These are phyloP conservation scores for Penicillium riverlandense DNA, from an alignment of 495 filamentous ascomycete species.

Conservation along the genomic window DNA sequence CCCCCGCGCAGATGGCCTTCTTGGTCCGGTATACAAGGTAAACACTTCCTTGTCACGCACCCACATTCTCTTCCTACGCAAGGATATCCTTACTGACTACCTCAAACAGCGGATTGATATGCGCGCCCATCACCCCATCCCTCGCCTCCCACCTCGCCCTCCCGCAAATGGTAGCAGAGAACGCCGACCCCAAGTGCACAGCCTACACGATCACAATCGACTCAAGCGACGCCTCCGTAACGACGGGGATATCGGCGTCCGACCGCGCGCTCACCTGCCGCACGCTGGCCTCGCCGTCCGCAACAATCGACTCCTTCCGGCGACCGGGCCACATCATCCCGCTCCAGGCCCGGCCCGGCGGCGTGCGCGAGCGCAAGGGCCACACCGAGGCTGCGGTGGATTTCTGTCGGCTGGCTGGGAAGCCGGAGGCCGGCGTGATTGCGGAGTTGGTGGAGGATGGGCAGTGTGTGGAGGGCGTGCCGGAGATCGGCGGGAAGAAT, in stretches of 20 bases:
- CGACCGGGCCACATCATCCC: constrained; percentile 90
- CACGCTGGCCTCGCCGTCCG: constrained; percentile 61
- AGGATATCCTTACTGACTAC: too few relatives aligned
- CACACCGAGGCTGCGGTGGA: constrained; percentile 93
- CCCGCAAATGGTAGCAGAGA: constrained; percentile 82
- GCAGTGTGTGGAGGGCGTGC: constrained; percentile 50
- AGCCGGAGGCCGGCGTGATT: constrained; percentile 70
- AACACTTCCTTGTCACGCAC: constrained; percentile 1
- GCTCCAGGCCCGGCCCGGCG: constrained; percentile 70
- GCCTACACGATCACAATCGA: constrained; percentile 90
- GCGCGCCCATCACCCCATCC: constrained; percentile 67
- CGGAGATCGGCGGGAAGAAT: constrained; percentile 50
- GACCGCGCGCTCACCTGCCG: constrained; percentile 80
- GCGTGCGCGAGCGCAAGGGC: constrained; percentile 68
- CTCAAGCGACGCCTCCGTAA: constrained; percentile 60
- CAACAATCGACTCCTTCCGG: constrained; percentile 56
- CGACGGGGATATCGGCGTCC: constrained; percentile 84
- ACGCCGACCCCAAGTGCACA: constrained; percentile 78
- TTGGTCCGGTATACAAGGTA: constrained; percentile 77
- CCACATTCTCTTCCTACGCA: too few relatives aligned
- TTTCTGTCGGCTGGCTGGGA: constrained; percentile 74
- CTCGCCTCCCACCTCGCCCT: constrained; percentile 62
- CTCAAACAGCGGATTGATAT: constrained; percentile 68
- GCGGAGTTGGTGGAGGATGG: constrained; percentile 82
- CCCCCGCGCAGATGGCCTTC: constrained; percentile 87